These are phyloP conservation scores for Scedosporium dehoogii DNA, from an alignment of 2,329 filamentous ascomycete genomes.

Conservation along the genomic window DNA sequence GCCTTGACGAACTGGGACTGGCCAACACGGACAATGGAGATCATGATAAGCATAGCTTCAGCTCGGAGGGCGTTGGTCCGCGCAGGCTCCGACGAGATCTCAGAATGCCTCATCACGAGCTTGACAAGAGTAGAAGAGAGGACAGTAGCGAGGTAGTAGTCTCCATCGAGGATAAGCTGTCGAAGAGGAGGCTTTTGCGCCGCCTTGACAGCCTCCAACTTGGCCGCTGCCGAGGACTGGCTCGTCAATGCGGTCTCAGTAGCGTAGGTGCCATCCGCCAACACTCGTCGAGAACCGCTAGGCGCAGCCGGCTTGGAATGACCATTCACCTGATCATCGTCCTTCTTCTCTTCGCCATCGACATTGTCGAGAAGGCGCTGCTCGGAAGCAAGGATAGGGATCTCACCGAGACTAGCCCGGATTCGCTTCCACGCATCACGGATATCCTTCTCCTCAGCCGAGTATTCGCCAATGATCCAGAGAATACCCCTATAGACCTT, in stretches of 20 bases:
- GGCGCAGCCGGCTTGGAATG: constrained; percentile 65
- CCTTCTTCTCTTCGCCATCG: constrained; percentile 51
- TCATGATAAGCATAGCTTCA: constrained; percentile 99
- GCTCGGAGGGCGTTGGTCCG: constrained; percentile 90
- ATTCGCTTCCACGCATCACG: constrained; percentile 96
- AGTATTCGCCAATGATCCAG: constrained; percentile 98
- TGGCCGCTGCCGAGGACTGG: constrained; percentile 79
- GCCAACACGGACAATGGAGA: constrained; percentile 93
- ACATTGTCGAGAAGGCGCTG: constrained; percentile 84
- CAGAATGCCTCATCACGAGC: constrained; percentile 92
- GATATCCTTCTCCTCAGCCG: constrained; percentile 86
- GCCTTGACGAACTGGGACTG: constrained; percentile 99
- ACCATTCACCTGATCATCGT: constrained; percentile 62
- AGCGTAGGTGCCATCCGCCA: constrained; percentile 94
- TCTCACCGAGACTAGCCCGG: constrained; percentile 85
- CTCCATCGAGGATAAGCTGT: constrained; percentile 90
- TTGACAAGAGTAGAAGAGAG: constrained; percentile 95
- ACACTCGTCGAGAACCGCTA: constrained; percentile 78
- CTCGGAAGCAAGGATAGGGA: constrained; percentile 91
- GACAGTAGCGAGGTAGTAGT: constrained; percentile 92
- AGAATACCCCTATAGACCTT: constrained; percentile 95
- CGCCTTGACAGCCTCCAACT: constrained; percentile 91
- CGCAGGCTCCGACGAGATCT: constrained; percentile 76
- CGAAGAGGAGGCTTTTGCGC: constrained; percentile 92
- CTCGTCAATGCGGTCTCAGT: constrained; percentile 95